Evolutionary conservation across 805 yeast species (phyloP), one percentile per base, ranked within the genome.

Genomic region (Brettanomyces custersianus): DNA sequence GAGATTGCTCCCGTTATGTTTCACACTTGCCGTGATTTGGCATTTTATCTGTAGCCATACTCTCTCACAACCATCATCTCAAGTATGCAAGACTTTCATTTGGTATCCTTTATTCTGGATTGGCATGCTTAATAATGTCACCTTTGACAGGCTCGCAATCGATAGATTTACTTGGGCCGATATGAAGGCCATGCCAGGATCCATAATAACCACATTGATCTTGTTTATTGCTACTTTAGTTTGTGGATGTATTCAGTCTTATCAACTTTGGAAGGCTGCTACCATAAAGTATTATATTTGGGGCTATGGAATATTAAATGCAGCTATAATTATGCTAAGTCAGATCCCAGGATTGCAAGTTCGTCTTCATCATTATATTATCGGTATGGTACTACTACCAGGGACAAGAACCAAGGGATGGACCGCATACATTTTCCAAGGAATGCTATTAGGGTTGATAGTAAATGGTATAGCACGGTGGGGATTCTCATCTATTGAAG

Each of bases 401-500:
- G 96, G 95, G 0, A 84, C 95, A 29, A 68, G 77, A 3, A 82
- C 90, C 0, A 64, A 75, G 44, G 88, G 92, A 0, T 52, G 72
- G 28, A 66, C 83, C 0, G 87, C 88, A 0, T 64, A 81, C 45
- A 47, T 80, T 7, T 80, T 84, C 51, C 96, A 88, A 53, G 97
- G 96, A 2, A 70, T 90, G 1, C 60, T 90, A 18, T 54, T 85
- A 1, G 98, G 96, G 0, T 62, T 90, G 31, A 68, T 82, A 34
- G 65, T 87, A 5, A 80, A 88, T 17, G 98, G 98, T 0, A 76
- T 85, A 2, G 74, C 94, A 0, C 65, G 94, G 38, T 90, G 98
- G 98, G 96, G 92, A 38, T 77, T 82, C 49, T 96, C 94, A 2
- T 77, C 95, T 11, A 75, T 90, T 38, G 76, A 83, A 2, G 96